Base-by-base conservation (phyloP, 805 yeast genomes). In the Kockiozyma suomiensis region DNA sequence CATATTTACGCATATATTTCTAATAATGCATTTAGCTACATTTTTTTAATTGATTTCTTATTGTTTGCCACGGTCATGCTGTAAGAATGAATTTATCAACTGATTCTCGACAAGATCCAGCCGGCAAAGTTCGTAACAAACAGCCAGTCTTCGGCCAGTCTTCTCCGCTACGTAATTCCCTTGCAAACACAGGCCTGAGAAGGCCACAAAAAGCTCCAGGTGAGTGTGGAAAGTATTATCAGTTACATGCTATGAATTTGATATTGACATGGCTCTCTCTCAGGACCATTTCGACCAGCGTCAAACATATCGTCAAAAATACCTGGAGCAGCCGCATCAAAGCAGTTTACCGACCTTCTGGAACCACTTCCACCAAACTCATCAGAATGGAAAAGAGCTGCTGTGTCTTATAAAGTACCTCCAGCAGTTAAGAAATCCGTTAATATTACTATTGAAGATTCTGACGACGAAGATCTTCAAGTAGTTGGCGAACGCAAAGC, bases 341-440 rank as follows among this genome's bases (percentile, higher is more conserved):
- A 25, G 15, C 13, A 25, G 17, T 46, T 59, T 15, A 40, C 30
- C 45, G 32, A 49, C 13, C 23, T 46, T 6, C 47, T 64, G 12
- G 64, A 55, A 40, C 68, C 67, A 3, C 30, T 64, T 49, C 40
- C 65, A 8, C 67, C 66, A 13, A 50, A 33, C 6, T 40, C 66
- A 2, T 25, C 52, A 4, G 50, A 47, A 25, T 59, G 63, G 63
- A 35, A 40, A 4, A 17, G 43, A 37, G 19, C 53, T 4, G 25
- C 30, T 8, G 15, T 32, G 42, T 10, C 43, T 1, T 37, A 37
- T 23, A 8, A 35, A 2, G 25, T 28, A 3, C 4, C n/a, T n/a
- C n/a, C 40, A 23, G 28, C 15, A 32, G 19, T 12, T 1, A 17
- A 48, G 42, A 32, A 48, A 15, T 25, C 43, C 15, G 21, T 19